Percentiles rank a stretch among this genome's conserved stretches.
phyloP scores from a whole-genome alignment of 257 asterid species.

The Gentiana dahurica region DNA sequence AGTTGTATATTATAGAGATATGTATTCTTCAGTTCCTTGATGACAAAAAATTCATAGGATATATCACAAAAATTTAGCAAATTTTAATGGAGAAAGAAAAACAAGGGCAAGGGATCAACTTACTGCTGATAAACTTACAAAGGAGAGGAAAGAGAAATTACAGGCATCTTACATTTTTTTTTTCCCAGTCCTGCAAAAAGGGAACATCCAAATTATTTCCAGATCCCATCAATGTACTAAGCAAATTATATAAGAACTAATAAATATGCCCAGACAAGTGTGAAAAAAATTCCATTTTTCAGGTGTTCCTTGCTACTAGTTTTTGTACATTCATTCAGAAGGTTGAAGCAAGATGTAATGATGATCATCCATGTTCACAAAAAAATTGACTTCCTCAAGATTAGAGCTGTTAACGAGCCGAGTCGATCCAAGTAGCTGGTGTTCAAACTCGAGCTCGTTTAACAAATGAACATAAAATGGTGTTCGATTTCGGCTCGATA shows the following conservation, averaged over 20 bases:
- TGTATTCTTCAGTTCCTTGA: neutral
- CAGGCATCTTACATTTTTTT: slow-evolving; percentile 8
- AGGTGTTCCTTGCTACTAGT: too few relatives aligned
- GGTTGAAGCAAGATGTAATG: too few relatives aligned
- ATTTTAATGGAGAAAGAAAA: neutral
- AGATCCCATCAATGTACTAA: neutral
- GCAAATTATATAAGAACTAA: neutral
- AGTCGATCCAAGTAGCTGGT: too few relatives aligned
- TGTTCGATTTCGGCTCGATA: too few relatives aligned
- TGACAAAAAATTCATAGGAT: neutral
- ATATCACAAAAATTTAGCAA: neutral
- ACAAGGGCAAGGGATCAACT: neutral
- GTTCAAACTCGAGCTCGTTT: too few relatives aligned
- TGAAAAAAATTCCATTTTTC: too few relatives aligned
- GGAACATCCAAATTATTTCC: neutral
- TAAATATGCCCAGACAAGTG: too few relatives aligned
- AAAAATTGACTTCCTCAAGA: too few relatives aligned
- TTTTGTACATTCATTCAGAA: too few relatives aligned
- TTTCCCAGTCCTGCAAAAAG: neutral
- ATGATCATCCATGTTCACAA: too few relatives aligned
- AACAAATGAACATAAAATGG: too few relatives aligned
- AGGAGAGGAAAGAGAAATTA: slow-evolving; percentile 10
- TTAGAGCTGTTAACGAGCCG: too few relatives aligned
- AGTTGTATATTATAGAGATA: neutral
- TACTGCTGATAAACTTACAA: slow-evolving; percentile 9